A percentile compares a stretch with the other conserved stretches of the same genome.
phyloP scores from a whole-genome alignment of 352 stramenopile genomes.

The Phytophthora hibernalis region DNA sequence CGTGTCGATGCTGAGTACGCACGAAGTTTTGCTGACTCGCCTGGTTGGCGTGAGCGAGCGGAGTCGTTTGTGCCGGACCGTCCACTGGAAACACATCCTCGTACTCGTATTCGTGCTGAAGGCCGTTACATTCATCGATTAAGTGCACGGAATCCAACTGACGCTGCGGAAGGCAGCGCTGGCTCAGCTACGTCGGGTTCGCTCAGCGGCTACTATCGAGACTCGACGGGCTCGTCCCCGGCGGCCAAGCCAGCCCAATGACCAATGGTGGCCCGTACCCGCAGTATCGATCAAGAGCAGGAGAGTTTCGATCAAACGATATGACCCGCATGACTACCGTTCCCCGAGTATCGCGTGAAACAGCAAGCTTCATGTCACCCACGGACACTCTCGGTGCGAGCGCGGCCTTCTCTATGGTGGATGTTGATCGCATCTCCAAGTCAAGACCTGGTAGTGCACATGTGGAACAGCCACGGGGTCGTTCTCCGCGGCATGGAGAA shows the following conservation, averaged over 20 bases:
- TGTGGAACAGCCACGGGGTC: conserved; percentile 26
- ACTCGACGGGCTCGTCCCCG: conserved; percentile 24
- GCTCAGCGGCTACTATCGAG: conserved; percentile 24
- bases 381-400: conserved; percentile 25
- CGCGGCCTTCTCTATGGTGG: conserved; percentile 70
- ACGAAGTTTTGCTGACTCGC: conserved; percentile 42
- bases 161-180: conserved; percentile 6
- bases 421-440: conserved; percentile 61
- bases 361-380: conserved; percentile 35
- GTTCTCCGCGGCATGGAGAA: conserved; percentile 30
- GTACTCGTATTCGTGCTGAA: conserved; percentile 29
- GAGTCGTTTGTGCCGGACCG: conserved; percentile 28
- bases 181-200: conserved; percentile 3
- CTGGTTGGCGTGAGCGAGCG: conserved; percentile 46
- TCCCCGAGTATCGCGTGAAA: conserved; percentile 33
- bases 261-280: conserved; percentile 25
- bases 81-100: conserved; percentile 25
- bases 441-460: conserved; percentile 21
- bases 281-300: conserved; percentile 34
- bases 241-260: conserved; percentile 24
- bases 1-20: conserved; percentile 37
- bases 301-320: conserved; percentile 15
- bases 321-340: conserved; percentile 8
- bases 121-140: conserved; percentile 36
- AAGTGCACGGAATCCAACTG: conserved; percentile 9